Conservation (phyloP, 139 green algal species). For the Nannochloris sp. region DNA sequence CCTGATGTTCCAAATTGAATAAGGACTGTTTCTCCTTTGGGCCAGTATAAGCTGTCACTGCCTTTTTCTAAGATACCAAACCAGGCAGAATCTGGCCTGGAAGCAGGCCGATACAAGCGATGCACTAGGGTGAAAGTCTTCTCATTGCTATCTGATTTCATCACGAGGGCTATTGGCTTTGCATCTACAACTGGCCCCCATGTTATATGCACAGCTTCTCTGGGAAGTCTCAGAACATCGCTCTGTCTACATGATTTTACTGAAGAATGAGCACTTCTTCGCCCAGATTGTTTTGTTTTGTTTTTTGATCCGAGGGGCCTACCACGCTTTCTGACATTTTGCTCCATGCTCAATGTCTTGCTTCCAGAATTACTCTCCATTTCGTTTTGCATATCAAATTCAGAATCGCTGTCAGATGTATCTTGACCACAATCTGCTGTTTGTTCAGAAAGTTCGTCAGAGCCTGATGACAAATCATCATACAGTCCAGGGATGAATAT, state of each 20-base stretch:
- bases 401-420: not conserved
- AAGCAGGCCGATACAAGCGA: constrained; percentile 12
- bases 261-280: too few species aligned
- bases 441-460: not conserved
- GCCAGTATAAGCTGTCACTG: constrained; percentile 18
- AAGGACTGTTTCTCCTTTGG: not conserved
- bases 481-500: constrained; percentile 29
- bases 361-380: not conserved
- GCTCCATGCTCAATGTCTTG: not conserved
- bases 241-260: not conserved
- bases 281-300: not conserved
- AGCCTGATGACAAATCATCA: not conserved
- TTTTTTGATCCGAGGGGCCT: not conserved
- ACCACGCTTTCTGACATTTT: not conserved
- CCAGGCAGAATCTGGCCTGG: constrained; percentile 18
- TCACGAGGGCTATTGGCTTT: constrained; percentile 24
- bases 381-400: not conserved
- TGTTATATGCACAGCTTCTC: constrained; percentile 3
- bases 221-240: constrained; percentile 1
- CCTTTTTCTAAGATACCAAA: constrained; percentile 20
- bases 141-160: constrained; percentile 8
- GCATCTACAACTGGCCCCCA: constrained; percentile 27
- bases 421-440: constrained; percentile 3
- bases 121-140: constrained; percentile 17
- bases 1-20: constrained; percentile 16